Percentiles rank a stretch among this genome's conserved stretches.
Evolutionary conservation across 2,329 filamentous ascomycete species (phyloP).

Genomic region (Aspergillus tanneri): DNA sequence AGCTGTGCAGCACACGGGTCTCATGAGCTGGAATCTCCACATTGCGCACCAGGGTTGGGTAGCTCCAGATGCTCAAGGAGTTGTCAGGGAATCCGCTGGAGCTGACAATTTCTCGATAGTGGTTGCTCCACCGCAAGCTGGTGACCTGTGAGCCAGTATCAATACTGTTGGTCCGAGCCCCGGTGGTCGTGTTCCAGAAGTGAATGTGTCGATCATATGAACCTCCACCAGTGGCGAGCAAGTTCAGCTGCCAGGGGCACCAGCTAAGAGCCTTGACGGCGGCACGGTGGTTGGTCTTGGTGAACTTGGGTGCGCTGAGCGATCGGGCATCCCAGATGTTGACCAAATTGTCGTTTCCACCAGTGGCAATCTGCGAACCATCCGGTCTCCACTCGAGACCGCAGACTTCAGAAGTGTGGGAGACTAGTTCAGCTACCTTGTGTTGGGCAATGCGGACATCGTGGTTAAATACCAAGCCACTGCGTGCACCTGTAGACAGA

Average conservation of each 20-base stretch:
- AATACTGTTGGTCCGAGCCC: slow-evolving; percentile 97
- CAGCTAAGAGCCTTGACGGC: slow-evolving; percentile 97
- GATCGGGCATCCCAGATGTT: slow-evolving; percentile 98
- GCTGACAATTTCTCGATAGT: slow-evolving; percentile 97
- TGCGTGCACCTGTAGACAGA: slow-evolving; percentile 89
- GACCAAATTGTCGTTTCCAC: slow-evolving; percentile 97
- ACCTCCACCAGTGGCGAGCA: slow-evolving; percentile 92
- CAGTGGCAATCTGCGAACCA: slow-evolving; percentile 92
- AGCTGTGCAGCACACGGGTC: slow-evolving; percentile 93
- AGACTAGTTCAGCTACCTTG: slow-evolving; percentile 96
- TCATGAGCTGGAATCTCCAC: slow-evolving; percentile 98
- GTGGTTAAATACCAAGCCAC: slow-evolving; percentile 95
- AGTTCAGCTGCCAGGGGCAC: slow-evolving; percentile 98
- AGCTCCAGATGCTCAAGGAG: slow-evolving; percentile 98
- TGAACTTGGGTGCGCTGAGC: slow-evolving; percentile 92
- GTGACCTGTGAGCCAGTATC: slow-evolving; percentile 98
- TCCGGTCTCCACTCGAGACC: slow-evolving; percentile 97
- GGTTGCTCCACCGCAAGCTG: slow-evolving; percentile 90
- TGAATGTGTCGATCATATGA: slow-evolving; percentile 98
- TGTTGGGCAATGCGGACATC: slow-evolving; percentile 96
- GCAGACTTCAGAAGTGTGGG: slow-evolving; percentile 96
- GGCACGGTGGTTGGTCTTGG: slow-evolving; percentile 99
- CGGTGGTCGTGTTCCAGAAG: slow-evolving; percentile 99
- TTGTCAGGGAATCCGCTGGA: slow-evolving; percentile 99
- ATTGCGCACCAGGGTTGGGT: slow-evolving; percentile 93